Evolutionary conservation across 805 yeast genomes (phyloP).

Genomic region (Torulaspora franciscae): DNA sequence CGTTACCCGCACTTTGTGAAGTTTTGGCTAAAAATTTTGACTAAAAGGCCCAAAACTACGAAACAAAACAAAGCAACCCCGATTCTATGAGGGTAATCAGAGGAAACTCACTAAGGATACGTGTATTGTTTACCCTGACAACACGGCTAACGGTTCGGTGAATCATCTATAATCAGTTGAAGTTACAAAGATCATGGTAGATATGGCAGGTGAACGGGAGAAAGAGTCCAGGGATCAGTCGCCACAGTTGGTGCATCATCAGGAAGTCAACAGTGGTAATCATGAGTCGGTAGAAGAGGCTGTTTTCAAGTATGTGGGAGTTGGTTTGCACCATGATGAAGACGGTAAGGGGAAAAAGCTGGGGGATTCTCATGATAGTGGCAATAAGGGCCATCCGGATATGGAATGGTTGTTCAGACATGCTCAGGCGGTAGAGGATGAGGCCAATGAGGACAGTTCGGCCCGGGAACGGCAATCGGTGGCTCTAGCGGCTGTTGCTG

Average conservation of each 20-base stretch:
- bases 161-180: neutral
- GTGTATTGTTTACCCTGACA: conserved; percentile 18
- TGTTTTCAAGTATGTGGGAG: conserved; percentile 67
- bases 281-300: conserved; percentile 66
- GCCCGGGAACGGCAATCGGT: conserved; percentile 23
- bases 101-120: conserved; percentile 4
- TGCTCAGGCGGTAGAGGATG: conserved; percentile 13
- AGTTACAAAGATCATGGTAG: neutral
- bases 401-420: conserved; percentile 15
- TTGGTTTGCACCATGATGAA: conserved; percentile 43
- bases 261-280: conserved; percentile 12
- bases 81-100: conserved; percentile 12
- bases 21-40: conserved; percentile 2
- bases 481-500: conserved; percentile 35
- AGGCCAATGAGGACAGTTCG: conserved; percentile 7
- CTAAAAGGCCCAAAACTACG: conserved; percentile 1
- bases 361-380: conserved; percentile 9
- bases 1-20: conserved; percentile 14
- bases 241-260: conserved; percentile 8
- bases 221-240: conserved; percentile 11
- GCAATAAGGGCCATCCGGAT: conserved; percentile 6
- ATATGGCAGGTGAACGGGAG: conserved; percentile 12
- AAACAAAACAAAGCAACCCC: neutral
- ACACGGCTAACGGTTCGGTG: conserved; percentile 9
- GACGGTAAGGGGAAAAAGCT: conserved; percentile 31